Evolutionary conservation across 768 basidiomycete species (phyloP), one percentile per base, ranked within the genome.

Genomic region (Hygrophoropsis aurantiaca): DNA sequence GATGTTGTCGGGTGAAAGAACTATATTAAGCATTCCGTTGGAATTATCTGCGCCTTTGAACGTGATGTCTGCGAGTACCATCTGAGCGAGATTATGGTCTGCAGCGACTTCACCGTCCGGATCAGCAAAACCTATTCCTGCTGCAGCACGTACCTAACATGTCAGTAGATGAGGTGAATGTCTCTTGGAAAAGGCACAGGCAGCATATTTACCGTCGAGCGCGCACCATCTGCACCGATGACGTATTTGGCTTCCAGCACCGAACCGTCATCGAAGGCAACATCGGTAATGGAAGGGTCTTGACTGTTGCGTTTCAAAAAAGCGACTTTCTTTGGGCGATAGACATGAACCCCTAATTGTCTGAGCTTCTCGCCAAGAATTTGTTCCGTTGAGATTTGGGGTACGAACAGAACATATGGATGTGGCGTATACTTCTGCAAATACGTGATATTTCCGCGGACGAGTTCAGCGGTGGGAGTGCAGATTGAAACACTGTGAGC

Each of bases 171-270:
- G 44, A 16, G 11, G 9, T 6, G 43, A 13, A 49, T 38, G 27
- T 13, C 13, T 6, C 27, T 13, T 30, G 27, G 13, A 13, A 30
- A 13, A 30, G 27, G 7, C 27, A 30, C 27, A 30, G 7, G 6
- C 13, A 25, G 19, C 4, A 39, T 49, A 56, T 67, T 40, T 53
- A 79, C 79, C 30, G 57, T 53, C 1, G 78, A 81, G 46, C 58
- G 68, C 3, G 75, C 61, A 3, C 80, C 79, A 54, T 82, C 79
- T 5, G 79, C 77, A 16, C 74, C 79, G 24, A 80, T 53, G 4
- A 80, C 71, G 55, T 77, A 79, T 26, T 67, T 69, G 11, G 78
- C 59, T 3, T 58, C 66, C 30, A 80, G 67, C 11, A 62, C 55
- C 32, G 67, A 66, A 3, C 79, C 78, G 36, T 70, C 66, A 24